Base-by-base conservation (phyloP, 2,329 filamentous ascomycete species). In the Kalaharituber pfeilii region DNA sequence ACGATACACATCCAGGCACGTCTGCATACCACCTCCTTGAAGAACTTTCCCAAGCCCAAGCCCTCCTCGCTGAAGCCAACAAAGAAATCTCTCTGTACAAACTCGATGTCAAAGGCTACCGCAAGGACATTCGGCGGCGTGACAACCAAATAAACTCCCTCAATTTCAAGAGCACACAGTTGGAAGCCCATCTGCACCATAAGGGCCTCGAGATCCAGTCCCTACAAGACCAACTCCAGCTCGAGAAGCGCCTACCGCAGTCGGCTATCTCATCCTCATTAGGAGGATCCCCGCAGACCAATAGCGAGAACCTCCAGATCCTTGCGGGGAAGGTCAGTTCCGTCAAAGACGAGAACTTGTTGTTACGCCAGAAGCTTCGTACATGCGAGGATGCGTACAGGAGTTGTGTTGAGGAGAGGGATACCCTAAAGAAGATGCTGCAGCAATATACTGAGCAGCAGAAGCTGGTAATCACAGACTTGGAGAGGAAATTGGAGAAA, bases 81-180 rank as follows among this genome's bases (percentile, higher is more conserved):
- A 45, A 52, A 15, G 58, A 61, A 22, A 56, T 59, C 3, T 53
- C 56, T n/a, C 58, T 61, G 22, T 61, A 61, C 15, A 53, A 53
- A 22, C 51, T 56, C 50, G 59, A 61, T 20, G 51, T 60, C 28
- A 55, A 33, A 20, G 59, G 50, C 9, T 61, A 61, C 42, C 54
- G 36, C 45, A 57, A 54, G 36, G 56, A 59, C 26, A 50, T 59
- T 33, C 57, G 56, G 36, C 57, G 57, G 44, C 49, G 57, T 20
- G 57, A 59, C 18, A 51, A 50, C 24, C 56, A 54, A 30, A 59
- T 59, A 13, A 47, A 44, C 18, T 50, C 52, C 15, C 50, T 59
- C 11, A 58, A 52, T 13, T 51, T 28, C 28, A 49, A 36, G 25
- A 33, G 56, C 7, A n/a, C 49, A 7, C 53, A 59, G 44, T 26